Conservation (phyloP, 768 basidiomycete species). For the Epithele typhae region DNA sequence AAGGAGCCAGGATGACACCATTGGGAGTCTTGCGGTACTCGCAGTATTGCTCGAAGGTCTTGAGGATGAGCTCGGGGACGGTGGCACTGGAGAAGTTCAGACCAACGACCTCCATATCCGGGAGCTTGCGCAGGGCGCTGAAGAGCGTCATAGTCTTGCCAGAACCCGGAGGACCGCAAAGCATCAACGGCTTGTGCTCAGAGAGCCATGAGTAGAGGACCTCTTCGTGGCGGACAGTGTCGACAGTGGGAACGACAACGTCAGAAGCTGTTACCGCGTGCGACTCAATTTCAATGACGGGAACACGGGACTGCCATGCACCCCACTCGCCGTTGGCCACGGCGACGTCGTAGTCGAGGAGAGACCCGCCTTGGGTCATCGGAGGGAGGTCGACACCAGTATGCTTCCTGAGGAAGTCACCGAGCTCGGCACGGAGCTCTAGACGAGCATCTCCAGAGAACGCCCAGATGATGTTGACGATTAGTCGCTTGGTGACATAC, state of each 20-base stretch:
- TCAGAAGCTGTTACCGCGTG: slow-evolving; percentile 95
- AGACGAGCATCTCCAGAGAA: slow-evolving; percentile 96
- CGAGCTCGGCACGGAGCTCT: slow-evolving; percentile 84
- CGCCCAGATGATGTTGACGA: slow-evolving; percentile 95
- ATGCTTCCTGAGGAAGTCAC: slow-evolving; percentile 77
- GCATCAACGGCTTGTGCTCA: slow-evolving; percentile 96
- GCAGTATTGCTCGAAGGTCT: slow-evolving; percentile 99
- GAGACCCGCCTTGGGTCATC: slow-evolving; percentile 67
- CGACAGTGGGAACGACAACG: slow-evolving; percentile 96
- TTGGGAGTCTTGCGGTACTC: slow-evolving; percentile 98
- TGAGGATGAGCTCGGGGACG: slow-evolving; percentile 94
- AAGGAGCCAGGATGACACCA: slow-evolving; percentile 91
- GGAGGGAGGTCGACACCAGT: slow-evolving; percentile 89
- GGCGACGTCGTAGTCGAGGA: slow-evolving; percentile 95
- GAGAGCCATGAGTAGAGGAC: slow-evolving; percentile 98
- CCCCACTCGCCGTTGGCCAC: slow-evolving; percentile 84
- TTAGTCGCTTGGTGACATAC: slow-evolving; percentile 84
- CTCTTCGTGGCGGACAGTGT: slow-evolving; percentile 97
- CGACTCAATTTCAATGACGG: slow-evolving; percentile 93
- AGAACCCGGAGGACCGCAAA: slow-evolving; percentile 99
- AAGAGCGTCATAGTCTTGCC: slow-evolving; percentile 99
- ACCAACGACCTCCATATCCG: slow-evolving; percentile 98
- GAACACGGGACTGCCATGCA: slow-evolving; percentile 89
- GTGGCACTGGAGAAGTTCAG: slow-evolving; percentile 99
- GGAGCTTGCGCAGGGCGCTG: slow-evolving; percentile 93